Evolutionary conservation across 345 rosid species (phyloP).

Genomic region (Salix brachista): DNA sequence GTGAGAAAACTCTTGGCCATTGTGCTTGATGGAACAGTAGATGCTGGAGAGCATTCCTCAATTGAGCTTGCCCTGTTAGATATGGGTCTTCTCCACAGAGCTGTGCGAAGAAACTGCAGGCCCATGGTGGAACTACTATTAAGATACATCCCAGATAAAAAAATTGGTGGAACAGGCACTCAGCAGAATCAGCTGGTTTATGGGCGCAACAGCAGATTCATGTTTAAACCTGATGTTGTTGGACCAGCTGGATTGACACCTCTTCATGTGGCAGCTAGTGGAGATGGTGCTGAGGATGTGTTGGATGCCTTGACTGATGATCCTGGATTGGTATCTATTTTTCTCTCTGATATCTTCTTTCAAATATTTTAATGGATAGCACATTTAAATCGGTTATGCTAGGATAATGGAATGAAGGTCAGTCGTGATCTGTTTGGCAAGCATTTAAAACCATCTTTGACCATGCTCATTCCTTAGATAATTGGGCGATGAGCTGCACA

Average conservation of each 20-base stretch:
- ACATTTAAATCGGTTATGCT: neutral
- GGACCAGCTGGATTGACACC: conserved; percentile 96
- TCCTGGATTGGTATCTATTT: conserved; percentile 64
- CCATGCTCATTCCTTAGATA: neutral
- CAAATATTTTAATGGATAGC: neutral
- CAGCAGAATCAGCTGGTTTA: conserved; percentile 15
- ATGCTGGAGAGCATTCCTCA: conserved; percentile 48
- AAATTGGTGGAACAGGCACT: conserved; percentile 2
- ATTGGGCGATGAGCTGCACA: neutral
- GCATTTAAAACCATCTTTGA: neutral
- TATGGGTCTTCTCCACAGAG: conserved; percentile 85
- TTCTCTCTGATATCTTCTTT: neutral
- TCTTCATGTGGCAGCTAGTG: conserved; percentile 92
- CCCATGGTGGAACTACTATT: conserved; percentile 75
- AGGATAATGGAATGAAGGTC: neutral
- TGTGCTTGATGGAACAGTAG: conserved; percentile 66
- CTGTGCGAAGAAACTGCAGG: conserved; percentile 79
- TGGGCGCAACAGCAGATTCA: conserved; percentile 20
- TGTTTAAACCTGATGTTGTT: conserved; percentile 74
- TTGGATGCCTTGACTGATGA: conserved; percentile 83
- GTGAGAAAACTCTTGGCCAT: conserved; percentile 73
- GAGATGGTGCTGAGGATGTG: conserved; percentile 81
- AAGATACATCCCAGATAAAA: conserved; percentile 48
- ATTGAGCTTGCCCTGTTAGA: conserved; percentile 50
- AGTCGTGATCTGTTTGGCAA: neutral